Evolutionary conservation across 768 basidiomycete genomes (phyloP), one percentile per base, ranked within the genome.

Genomic region (Termitomyces sp.): DNA sequence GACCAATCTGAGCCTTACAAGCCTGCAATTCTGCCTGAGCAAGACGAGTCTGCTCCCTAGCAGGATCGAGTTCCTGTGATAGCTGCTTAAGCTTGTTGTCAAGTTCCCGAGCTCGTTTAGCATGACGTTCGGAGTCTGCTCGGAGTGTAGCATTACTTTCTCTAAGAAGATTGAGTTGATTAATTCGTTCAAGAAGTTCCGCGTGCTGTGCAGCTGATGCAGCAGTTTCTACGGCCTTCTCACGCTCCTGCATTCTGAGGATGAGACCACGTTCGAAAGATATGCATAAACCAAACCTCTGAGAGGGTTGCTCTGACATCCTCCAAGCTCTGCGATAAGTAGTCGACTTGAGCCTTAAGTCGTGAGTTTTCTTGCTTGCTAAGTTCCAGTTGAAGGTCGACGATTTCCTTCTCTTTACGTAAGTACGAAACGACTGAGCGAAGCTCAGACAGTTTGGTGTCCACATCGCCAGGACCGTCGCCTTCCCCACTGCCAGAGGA

Each of bases 331-430:
- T 85, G 84, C 16, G 79, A 77, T 42, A 92, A 68, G 64, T 89
- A 86, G 6, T 93, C 91, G 28, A 90, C 80, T 66, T 94, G 88
- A 20, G 81, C 72, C 69, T 88, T 90, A 52, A 92, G 69, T 5
- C 92, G 82, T 9, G 82, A 72, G 62, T 81, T 90, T 73, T 94
- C 92, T 59, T 88, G 79, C 64, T 81, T 79, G 76, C 86, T 81
- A 49, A 94, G 81, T 64, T 94, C 90, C 26, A 92, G 78, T 61
- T 94, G 91, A 33, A 94, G 80, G 63, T 95, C 92, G 46, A 91
- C 87, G 53, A 95, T 92, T 68, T 94, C 92, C 72, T 95, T 94
- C 77, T 94, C 93, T 66, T 88, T 92, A 42, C 93, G 82, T 34
- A 95, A 75, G 70, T 90, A 94, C 2, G 85, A 80, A 44, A 94